These are phyloP conservation scores for Eucalyptus microcorys DNA, from an alignment of 345 rosid genomes.

Conservation along the genomic window DNA sequence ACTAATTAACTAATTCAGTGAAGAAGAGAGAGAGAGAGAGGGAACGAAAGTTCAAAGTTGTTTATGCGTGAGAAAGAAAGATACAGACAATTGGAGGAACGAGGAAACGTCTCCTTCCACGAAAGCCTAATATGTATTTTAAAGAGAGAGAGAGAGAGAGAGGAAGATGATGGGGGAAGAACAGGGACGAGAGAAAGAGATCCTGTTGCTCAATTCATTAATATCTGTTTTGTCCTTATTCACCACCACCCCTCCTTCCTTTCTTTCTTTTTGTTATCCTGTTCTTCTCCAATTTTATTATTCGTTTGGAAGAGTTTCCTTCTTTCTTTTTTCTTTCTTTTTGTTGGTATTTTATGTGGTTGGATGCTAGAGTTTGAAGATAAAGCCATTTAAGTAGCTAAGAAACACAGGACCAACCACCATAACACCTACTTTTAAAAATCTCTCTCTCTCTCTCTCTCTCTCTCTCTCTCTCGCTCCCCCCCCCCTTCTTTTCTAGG, in stretches of 20 bases:
- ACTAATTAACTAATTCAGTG: not conserved
- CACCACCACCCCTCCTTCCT: not conserved
- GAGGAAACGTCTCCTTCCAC: conserved; percentile 81
- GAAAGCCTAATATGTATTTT: not conserved
- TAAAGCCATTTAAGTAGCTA: conserved; percentile 43
- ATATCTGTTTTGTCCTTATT: not conserved
- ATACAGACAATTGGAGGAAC: conserved; percentile 60
- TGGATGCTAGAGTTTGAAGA: conserved; percentile 32
- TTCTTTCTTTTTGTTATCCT: conserved; percentile 22
- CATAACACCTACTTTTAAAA: conserved; percentile 21
- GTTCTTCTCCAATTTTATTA: not conserved
- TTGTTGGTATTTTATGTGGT: conserved; percentile 20
- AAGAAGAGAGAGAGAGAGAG: not conserved
- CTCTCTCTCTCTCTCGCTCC: not conserved
- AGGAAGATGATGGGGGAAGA: conserved; percentile 24
- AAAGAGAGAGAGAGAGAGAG: not conserved
- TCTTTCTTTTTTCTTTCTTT: not conserved
- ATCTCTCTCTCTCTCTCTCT: not conserved
- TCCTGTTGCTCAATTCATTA: not conserved
- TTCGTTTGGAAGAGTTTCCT: not conserved
- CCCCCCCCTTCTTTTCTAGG: not conserved
- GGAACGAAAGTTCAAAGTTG: not conserved
- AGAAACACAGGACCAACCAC: conserved; percentile 35
- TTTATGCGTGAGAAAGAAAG: conserved; percentile 32
- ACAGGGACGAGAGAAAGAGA: not conserved